phyloP scores from a whole-genome alignment of 305 asterid genomes.

The Salvia sclarea region DNA sequence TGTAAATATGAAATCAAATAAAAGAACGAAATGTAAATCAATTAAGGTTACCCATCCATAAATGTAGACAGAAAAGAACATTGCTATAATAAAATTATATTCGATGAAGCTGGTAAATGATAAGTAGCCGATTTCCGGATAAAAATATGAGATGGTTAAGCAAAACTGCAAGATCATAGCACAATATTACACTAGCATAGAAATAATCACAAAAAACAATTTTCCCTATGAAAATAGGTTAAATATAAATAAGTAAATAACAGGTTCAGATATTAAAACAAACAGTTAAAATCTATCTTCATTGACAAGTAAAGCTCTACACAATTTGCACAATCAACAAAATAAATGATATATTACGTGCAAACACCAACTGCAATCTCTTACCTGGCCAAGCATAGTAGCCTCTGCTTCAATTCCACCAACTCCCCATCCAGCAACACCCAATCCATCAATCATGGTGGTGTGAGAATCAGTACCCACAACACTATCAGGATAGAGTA shows the following conservation, averaged over 20 bases:
- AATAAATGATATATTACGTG: not conserved
- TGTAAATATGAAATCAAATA: not conserved
- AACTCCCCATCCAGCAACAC: constrained; percentile 89
- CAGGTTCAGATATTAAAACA: constrained; percentile 7
- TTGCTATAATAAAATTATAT: not conserved
- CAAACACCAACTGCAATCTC: not conserved
- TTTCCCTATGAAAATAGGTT: not conserved
- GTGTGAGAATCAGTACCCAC: constrained; percentile 93
- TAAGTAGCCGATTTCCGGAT: not conserved
- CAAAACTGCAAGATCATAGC: not conserved
- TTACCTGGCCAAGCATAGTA: constrained; percentile 80
- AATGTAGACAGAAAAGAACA: not conserved
- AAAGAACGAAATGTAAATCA: not conserved
- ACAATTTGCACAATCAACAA: not conserved
- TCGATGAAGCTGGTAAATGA: not conserved
- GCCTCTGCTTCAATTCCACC: constrained; percentile 85
- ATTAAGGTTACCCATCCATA: constrained; percentile 9
- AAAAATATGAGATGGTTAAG: not conserved
- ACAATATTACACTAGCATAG: not conserved
- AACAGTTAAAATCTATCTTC: not conserved
- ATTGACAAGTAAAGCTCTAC: not conserved
- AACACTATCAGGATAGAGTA: constrained; percentile 77
- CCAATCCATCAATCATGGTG: constrained; percentile 85
- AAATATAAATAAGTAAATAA: not conserved
- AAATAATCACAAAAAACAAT: not conserved